Conservation (phyloP, 2,329 filamentous ascomycete genomes). For the Alternaria sp. region DNA sequence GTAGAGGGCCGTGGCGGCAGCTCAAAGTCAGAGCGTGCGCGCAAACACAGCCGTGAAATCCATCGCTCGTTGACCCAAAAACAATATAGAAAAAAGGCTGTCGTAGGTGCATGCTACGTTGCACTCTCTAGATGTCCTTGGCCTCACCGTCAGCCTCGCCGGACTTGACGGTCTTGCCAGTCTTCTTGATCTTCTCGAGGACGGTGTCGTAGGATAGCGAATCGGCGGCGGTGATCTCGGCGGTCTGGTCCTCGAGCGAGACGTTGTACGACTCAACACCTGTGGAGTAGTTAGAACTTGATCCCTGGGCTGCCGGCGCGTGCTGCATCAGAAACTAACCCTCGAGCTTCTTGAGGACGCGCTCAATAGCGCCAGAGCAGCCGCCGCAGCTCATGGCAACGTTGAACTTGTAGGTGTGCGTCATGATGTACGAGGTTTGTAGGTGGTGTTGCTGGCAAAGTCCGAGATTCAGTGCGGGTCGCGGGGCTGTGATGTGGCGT, state of each 20-base stretch:
- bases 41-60: conserved; percentile 15
- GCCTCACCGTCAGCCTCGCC: conserved; percentile 70
- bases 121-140: conserved; percentile 32
- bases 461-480: conserved; percentile 8
- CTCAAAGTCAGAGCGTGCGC: conserved; percentile 1
- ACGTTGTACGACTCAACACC: conserved; percentile 88
- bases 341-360: conserved; percentile 89
- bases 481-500: conserved; percentile 3
- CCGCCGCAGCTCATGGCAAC: conserved; percentile 93
- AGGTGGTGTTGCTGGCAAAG: neutral
- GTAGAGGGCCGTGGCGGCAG: conserved; percentile 11
- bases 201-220: conserved; percentile 79
- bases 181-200: conserved; percentile 89
- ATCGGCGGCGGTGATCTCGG: conserved; percentile 74
- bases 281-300: conserved; percentile 49
- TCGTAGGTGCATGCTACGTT: neutral
- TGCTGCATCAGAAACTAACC: conserved; percentile 61
- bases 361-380: conserved; percentile 92
- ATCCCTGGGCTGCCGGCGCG: neutral
- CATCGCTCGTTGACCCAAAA: conserved; percentile 25
- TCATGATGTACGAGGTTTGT: conserved; percentile 59
- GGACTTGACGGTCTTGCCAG: conserved; percentile 87
- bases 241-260: conserved; percentile 83
- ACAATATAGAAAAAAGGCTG: conserved; percentile 17
- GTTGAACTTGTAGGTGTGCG: conserved; percentile 93